Percentiles rank a stretch among this genome's conserved stretches.
Evolutionary conservation across 805 yeast genomes (phyloP).

Genomic region (Kodamaea leandrae): DNA sequence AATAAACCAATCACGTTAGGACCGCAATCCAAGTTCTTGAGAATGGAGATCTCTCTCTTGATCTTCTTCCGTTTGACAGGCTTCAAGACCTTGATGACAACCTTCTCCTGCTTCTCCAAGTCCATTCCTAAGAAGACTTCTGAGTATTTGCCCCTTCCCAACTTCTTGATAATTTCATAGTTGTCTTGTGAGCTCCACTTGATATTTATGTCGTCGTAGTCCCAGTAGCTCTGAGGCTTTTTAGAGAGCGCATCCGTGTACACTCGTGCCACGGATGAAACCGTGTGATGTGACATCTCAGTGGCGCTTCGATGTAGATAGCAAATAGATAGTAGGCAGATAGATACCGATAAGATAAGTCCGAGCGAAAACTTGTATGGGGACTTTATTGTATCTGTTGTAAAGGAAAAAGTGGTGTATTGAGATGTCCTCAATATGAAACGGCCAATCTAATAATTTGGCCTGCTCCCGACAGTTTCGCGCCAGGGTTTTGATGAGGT

Average conservation of each 20-base stretch:
- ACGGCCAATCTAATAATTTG: too few relatives aligned
- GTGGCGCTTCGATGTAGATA: slow-evolving; percentile 5
- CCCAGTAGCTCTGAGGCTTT: slow-evolving; percentile 85
- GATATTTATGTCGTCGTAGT: slow-evolving; percentile 62
- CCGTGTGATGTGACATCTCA: slow-evolving; percentile 19
- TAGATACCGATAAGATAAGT: slow-evolving; percentile 6
- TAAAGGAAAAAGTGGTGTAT: too few relatives aligned
- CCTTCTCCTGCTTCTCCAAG: slow-evolving; percentile 54
- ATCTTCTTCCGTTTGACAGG: slow-evolving; percentile 93
- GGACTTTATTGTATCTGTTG: slow-evolving; percentile 2
- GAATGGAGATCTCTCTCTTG: slow-evolving; percentile 82
- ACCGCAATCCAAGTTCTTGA: slow-evolving; percentile 81
- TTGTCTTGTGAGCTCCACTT: slow-evolving; percentile 84
- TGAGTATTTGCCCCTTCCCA: slow-evolving; percentile 91
- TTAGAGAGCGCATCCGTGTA: slow-evolving; percentile 75
- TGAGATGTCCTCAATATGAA: too few relatives aligned
- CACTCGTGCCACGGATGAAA: slow-evolving; percentile 65
- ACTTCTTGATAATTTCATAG: slow-evolving; percentile 78
- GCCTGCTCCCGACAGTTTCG: too few relatives aligned
- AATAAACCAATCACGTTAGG: slow-evolving; percentile 72
- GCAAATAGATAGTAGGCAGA: slow-evolving; percentile 7
- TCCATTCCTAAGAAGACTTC: slow-evolving; percentile 89
- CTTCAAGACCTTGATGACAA: slow-evolving; percentile 87
- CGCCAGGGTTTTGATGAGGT: neutral
- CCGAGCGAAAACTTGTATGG: slow-evolving; percentile 3